Conservation (phyloP, 305 asterid species). For the Fraxinus latifolia region DNA sequence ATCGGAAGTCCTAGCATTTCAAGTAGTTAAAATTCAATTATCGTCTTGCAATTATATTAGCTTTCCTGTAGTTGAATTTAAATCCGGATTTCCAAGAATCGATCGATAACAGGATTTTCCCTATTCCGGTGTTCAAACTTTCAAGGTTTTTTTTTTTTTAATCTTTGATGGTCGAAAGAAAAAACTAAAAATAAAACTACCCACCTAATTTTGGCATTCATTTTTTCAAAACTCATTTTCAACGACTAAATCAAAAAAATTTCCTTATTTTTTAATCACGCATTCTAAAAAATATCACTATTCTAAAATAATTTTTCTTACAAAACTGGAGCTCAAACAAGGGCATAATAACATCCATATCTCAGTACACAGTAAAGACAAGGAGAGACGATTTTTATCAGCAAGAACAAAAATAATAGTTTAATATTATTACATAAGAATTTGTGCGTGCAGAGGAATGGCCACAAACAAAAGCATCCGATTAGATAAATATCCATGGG, state of each 20-base stretch:
- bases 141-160: no score
- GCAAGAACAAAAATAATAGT: background rate
- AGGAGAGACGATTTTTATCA: background rate
- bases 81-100: background rate
- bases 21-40: no score
- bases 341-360: background rate
- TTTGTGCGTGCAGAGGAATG: background rate
- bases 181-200: no score
- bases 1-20: background rate
- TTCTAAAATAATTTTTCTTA: background rate
- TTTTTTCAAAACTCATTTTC: background rate
- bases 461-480: background rate
- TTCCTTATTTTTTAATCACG: background rate
- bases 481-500: background rate
- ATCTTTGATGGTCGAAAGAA: no score
- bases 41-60: background rate
- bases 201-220: no score
- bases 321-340: background rate
- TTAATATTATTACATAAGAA: background rate
- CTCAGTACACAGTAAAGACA: background rate
- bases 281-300: background rate
- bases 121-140: no score
- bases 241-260: background rate
- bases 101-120: no score
- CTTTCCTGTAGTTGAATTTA: background rate